These are phyloP conservation scores for Grosmannia huntii DNA, from an alignment of 2,329 filamentous ascomycete genomes.

Conservation along the genomic window DNA sequence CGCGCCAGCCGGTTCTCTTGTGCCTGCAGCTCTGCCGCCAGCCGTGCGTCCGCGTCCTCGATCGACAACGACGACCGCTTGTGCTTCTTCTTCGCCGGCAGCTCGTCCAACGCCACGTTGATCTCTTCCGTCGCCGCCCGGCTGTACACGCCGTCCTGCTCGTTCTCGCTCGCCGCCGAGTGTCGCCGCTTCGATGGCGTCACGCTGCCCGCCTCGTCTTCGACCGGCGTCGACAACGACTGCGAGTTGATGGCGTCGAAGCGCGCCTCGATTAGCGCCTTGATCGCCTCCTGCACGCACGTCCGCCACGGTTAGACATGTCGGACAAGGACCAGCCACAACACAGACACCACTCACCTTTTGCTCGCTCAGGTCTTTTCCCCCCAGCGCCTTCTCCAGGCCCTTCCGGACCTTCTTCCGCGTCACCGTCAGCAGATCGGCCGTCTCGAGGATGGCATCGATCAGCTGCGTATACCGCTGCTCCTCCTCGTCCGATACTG, in stretches of 20 bases:
- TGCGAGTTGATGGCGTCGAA: slow-evolving; percentile 56
- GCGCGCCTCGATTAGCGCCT: slow-evolving; percentile 57
- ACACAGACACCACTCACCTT: slow-evolving; percentile 29
- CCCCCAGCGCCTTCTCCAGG: slow-evolving; percentile 39
- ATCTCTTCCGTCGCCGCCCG: slow-evolving; percentile 22
- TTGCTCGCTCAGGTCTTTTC: slow-evolving; percentile 44
- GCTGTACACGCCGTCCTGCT: slow-evolving; percentile 18
- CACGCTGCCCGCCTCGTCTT: neutral
- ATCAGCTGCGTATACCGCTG: slow-evolving; percentile 44
- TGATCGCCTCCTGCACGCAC: slow-evolving; percentile 47
- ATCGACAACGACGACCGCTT: slow-evolving; percentile 42
- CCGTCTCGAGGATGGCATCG: slow-evolving; percentile 43
- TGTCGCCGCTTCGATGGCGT: slow-evolving; percentile 25
- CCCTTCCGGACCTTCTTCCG: slow-evolving; percentile 49
- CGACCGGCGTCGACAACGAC: slow-evolving; percentile 23
- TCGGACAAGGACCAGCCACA: neutral
- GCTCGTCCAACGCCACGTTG: slow-evolving; percentile 23
- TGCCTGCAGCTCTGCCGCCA: slow-evolving; percentile 80
- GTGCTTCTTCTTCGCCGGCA: slow-evolving; percentile 50
- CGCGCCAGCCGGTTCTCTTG: slow-evolving; percentile 66
- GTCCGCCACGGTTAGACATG: neutral
- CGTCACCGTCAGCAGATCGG: slow-evolving; percentile 49
- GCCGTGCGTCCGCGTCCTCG: slow-evolving; percentile 70
- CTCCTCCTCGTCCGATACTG: slow-evolving; percentile 38
- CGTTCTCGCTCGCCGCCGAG: slow-evolving; percentile 17